These are phyloP conservation scores for Kwoniella dejecticola DNA, from an alignment of 768 basidiomycete genomes.

Conservation along the genomic window DNA sequence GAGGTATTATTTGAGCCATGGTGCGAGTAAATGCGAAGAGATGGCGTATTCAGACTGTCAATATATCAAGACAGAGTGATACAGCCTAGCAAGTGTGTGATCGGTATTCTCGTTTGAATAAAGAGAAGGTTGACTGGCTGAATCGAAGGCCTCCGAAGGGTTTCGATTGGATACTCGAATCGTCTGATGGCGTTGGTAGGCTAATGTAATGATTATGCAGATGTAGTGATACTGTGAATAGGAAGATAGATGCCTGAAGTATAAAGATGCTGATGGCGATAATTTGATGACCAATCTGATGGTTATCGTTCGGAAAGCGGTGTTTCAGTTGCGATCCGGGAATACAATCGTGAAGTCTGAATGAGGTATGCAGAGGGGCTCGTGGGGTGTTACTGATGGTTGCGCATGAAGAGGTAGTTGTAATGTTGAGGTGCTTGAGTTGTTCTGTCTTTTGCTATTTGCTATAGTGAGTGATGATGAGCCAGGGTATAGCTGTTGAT, in stretches of 20 bases:
- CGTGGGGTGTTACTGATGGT: not conserved
- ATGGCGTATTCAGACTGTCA: not conserved
- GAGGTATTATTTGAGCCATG: conserved; percentile 55
- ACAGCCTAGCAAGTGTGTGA: too few relatives aligned
- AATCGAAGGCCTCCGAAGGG: too few relatives aligned
- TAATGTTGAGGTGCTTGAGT: not conserved
- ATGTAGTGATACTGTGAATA: too few relatives aligned
- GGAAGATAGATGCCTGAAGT: too few relatives aligned
- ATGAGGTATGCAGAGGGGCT: not conserved
- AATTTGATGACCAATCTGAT: conserved; percentile 69
- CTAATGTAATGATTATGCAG: too few relatives aligned
- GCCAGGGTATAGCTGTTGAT: not conserved
- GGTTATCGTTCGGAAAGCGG: too few relatives aligned
- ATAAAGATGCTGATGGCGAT: conserved; percentile 60
- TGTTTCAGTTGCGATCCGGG: not conserved
- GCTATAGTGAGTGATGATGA: not conserved
- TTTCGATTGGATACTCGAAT: too few relatives aligned
- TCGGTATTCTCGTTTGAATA: too few relatives aligned
- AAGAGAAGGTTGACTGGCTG: too few relatives aligned
- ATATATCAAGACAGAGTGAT: too few relatives aligned
- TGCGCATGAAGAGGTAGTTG: not conserved
- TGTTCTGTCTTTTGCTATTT: too few relatives aligned
- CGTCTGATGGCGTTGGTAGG: too few relatives aligned
- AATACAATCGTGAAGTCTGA: not conserved
- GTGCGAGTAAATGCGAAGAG: conserved; percentile 3